phyloP scores from a whole-genome alignment of 2,329 filamentous ascomycete genomes.

The Colletotrichum liriopes region DNA sequence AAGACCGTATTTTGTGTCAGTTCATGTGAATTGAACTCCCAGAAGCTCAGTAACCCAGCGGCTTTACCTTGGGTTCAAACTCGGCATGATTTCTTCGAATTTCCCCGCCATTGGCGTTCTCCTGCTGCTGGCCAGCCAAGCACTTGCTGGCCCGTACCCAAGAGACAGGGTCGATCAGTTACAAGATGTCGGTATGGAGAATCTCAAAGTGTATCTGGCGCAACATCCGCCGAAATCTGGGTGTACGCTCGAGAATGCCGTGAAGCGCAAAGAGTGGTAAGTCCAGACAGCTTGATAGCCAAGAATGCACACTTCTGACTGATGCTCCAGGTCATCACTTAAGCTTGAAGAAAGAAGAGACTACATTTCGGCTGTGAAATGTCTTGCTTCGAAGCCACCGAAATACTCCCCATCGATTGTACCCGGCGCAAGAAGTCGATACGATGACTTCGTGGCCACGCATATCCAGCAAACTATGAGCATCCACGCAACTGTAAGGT shows the following conservation, averaged over 20 bases:
- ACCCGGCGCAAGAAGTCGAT: slow-evolving; percentile 49
- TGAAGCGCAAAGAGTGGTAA: slow-evolving; percentile 33
- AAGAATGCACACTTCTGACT: background rate
- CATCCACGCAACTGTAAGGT: slow-evolving; percentile 48
- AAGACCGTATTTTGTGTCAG: too few species aligned
- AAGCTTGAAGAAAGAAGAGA: slow-evolving; percentile 32
- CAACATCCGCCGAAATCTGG: slow-evolving; percentile 7
- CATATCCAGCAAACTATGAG: slow-evolving; percentile 49
- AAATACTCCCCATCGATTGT: slow-evolving; percentile 11
- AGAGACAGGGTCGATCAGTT: slow-evolving; percentile 25
- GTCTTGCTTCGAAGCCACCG: slow-evolving; percentile 44
- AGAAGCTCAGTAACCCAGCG: too few species aligned
- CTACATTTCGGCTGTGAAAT: slow-evolving; percentile 47
- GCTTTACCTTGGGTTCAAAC: too few species aligned
- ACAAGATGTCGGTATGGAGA: slow-evolving; percentile 6
- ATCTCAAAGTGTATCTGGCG: slow-evolving; percentile 5
- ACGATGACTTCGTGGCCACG: slow-evolving; percentile 53
- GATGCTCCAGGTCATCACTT: slow-evolving; percentile 7
- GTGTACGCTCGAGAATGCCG: slow-evolving; percentile 19
- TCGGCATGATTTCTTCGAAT: background rate
- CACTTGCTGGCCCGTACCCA: slow-evolving; percentile 15
- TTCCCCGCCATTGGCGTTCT: background rate
- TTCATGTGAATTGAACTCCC: too few species aligned
- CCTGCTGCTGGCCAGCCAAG: background rate
- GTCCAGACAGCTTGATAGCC: background rate